Base-by-base conservation (phyloP, 768 basidiomycete species). In the Inosperma sp. region DNA sequence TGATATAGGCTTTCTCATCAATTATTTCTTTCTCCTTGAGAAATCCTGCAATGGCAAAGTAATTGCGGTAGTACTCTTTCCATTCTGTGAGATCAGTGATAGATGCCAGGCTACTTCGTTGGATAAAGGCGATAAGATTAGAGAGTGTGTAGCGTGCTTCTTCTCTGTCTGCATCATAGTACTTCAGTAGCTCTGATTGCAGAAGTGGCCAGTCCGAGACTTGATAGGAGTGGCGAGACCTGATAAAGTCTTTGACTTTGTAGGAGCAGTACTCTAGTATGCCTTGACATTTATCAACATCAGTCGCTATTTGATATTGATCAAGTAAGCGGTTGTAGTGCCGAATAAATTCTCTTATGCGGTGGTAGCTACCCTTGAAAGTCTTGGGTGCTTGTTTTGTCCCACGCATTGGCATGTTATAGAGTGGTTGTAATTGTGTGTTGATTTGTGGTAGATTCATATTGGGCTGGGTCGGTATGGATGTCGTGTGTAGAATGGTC, bases 61-160 rank as follows among this genome's bases (percentile, higher is more conserved):
- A 56, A 0, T 40, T 25, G 3, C 33, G 33, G 21, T 44, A 10
- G 35, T 53, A 56, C 7, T 37, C 43, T 21, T 47, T 52, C 52
- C 55, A 56, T 12, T 56, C 10, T 3, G 37, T 42, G 8, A 56
- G 19, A 7, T 39, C 40, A n/a, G 17, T 17, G 7, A 49, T 45
- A 14, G 25, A 29, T 5, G 29, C 14, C 23, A 35, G n/a, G 5
- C 17, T 19, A 6, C 27, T 7, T 5, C 34, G 26, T 26, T 27
- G 8, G 2, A 42, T 16, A 13, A 39, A 33, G 0, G 12, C 8
- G 1, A 5, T 13, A 5, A 48, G 22, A 7, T 48, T 33, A 21
- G 12, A 23, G 1, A 33, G 33, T 3, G 7, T 5, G 10, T 33
- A 33, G 21, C 46, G 19, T 3, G 33, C 7, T 1, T 48, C 22